Conservation (phyloP, 768 basidiomycete genomes). For the Pisolithus microcarpus region DNA sequence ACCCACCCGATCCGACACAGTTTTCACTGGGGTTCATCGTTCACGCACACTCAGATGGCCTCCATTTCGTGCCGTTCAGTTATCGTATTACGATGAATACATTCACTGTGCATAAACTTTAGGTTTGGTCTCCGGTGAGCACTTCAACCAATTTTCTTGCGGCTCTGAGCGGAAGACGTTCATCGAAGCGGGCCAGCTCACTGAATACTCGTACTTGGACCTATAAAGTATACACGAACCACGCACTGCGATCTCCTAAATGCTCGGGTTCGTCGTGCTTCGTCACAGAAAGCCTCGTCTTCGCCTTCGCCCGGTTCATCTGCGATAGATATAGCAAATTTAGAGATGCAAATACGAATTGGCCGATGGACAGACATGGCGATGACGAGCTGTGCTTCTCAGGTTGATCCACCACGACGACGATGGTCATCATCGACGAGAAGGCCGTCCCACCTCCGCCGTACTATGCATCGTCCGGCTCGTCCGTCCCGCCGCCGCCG, state of each 20-base stretch:
- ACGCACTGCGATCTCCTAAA: conserved; percentile 25
- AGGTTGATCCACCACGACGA: no score
- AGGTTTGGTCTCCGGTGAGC: no score
- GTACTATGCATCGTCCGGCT: conserved; percentile 20
- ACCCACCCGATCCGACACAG: no score
- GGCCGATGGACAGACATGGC: conserved; percentile 35
- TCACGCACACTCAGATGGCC: no score
- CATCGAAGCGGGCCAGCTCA: no score
- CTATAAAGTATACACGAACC: conserved; percentile 38
- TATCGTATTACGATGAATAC: neutral
- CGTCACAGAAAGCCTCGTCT: conserved; percentile 23
- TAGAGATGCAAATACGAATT: conserved; percentile 28
- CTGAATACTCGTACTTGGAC: neutral
- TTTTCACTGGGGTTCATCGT: no score
- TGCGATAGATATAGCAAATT: conserved; percentile 36
- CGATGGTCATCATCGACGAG: conserved; percentile 42
- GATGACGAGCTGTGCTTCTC: neutral
- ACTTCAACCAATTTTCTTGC: no score
- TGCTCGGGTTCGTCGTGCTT: conserved; percentile 33
- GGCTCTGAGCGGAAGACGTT: no score
- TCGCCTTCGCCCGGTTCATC: conserved; percentile 5
- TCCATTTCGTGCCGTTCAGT: no score
- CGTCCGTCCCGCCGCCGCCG: conserved; percentile 30
- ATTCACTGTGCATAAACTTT: neutral
- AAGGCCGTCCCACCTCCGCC: conserved; percentile 35